Percentiles rank a stretch among this genome's conserved stretches.
Conservation (phyloP, 2,329 filamentous ascomycete genomes). For the Aspergillus sp. region DNA sequence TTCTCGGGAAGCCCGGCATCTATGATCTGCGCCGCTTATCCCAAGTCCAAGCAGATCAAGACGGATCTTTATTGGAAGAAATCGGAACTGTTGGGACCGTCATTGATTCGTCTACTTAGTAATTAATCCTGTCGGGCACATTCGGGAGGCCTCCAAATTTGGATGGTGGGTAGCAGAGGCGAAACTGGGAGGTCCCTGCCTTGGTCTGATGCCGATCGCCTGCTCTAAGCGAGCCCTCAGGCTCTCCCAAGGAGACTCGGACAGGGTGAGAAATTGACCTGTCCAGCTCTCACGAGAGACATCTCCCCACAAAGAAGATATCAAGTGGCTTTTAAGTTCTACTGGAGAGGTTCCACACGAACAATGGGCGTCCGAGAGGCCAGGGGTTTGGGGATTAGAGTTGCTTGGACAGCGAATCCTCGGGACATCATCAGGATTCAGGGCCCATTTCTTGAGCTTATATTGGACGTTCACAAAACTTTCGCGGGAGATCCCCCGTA, state of each 20-base stretch:
- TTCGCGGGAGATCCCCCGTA: slow-evolving; percentile 39
- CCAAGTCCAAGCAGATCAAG: not conserved
- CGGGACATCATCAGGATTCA: slow-evolving; percentile 25
- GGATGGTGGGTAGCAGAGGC: too few relatives aligned
- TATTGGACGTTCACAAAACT: slow-evolving; percentile 27
- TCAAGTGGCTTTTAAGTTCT: slow-evolving; percentile 8
- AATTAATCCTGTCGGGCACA: not conserved
- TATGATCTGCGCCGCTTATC: slow-evolving; percentile 2
- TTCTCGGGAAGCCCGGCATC: not conserved
- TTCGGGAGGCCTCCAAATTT: not conserved
- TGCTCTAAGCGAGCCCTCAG: not conserved
- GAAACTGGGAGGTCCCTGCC: not conserved
- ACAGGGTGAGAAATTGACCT: not conserved
- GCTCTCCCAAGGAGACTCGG: not conserved
- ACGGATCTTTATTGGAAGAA: not conserved
- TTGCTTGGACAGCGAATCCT: slow-evolving; percentile 22
- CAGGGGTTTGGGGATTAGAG: slow-evolving; percentile 19
- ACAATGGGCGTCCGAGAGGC: not conserved
- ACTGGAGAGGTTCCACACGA: slow-evolving; percentile 1
- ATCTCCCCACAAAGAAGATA: not conserved
- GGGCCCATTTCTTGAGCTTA: slow-evolving; percentile 27
- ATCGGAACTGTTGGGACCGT: not conserved
- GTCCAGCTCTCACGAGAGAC: not conserved
- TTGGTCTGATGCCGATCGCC: not conserved
- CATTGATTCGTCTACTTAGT: not conserved